Conservation (phyloP, 192 early-diverging fungal genomes). For the Coemansia sp. region DNA sequence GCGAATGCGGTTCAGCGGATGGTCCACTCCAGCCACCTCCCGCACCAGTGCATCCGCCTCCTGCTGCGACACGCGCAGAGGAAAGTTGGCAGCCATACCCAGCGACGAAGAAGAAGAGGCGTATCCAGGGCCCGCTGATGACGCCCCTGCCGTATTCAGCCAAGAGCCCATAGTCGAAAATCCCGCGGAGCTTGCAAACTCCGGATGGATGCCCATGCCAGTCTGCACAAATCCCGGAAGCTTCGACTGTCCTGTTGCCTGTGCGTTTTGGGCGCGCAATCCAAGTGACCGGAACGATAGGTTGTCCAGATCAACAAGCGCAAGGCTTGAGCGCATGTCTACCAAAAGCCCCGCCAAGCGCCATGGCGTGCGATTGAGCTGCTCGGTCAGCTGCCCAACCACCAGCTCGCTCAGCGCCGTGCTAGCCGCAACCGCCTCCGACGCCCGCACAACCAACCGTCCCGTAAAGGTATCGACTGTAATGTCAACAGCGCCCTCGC, state of each 20-base stretch:
- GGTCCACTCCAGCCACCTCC: conserved; percentile 33
- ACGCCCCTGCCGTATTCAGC: background rate
- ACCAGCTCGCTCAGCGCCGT: conserved; percentile 40
- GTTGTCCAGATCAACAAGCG: conserved; percentile 47
- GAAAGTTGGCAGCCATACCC: conserved; percentile 33
- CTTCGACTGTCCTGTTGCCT: background rate
- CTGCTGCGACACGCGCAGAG: conserved; percentile 43
- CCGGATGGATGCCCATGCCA: background rate
- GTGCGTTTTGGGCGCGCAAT: conserved; percentile 34
- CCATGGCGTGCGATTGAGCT: conserved; percentile 47
- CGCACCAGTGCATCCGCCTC: conserved; percentile 45
- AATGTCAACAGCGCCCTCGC: conserved; percentile 49
- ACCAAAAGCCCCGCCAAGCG: conserved; percentile 40
- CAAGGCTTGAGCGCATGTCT: conserved; percentile 47
- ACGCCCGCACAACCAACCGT: conserved; percentile 38
- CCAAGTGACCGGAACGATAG: conserved; percentile 44
- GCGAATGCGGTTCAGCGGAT: conserved; percentile 33
- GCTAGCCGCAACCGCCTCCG: conserved; percentile 25
- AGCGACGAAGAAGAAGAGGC: background rate
- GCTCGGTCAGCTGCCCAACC: conserved; percentile 39
- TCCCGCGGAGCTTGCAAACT: background rate
- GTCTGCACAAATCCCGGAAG: conserved; percentile 40
- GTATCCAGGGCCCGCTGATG: conserved; percentile 1
- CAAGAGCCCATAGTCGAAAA: background rate
- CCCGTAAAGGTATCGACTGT: conserved; percentile 41